Conservation (phyloP, 257 asterid genomes). For the Solanum lycopersicoides region DNA sequence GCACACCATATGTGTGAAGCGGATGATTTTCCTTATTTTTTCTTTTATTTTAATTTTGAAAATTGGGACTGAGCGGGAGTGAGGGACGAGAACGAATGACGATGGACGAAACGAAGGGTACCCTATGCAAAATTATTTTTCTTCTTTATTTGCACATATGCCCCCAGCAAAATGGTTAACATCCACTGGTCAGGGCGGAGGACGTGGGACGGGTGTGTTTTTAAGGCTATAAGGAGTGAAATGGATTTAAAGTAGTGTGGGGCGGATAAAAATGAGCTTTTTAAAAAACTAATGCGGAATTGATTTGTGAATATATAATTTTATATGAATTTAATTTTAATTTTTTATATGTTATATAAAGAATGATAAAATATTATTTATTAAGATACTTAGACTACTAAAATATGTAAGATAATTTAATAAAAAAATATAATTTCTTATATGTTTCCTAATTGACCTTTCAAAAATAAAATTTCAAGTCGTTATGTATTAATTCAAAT, state of each 20-base stretch:
- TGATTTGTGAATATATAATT: too few species aligned
- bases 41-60: not conserved
- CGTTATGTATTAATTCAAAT: too few species aligned
- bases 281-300: accelerated
- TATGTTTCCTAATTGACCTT: too few species aligned
- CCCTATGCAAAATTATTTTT: not conserved
- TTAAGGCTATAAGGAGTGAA: not conserved
- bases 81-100: not conserved
- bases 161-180: not conserved
- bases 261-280: accelerated
- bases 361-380: too few species aligned
- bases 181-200: not conserved
- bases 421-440: too few species aligned
- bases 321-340: too few species aligned
- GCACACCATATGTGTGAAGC: not conserved
- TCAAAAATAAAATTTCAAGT: too few species aligned
- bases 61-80: not conserved
- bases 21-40: not conserved
- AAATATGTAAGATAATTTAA: too few species aligned
- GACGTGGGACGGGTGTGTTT: not conserved
- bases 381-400: too few species aligned
- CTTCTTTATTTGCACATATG: not conserved
- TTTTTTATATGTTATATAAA: too few species aligned
- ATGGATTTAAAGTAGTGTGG: too few species aligned
- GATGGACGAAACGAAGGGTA: not conserved